Percentiles rank a stretch among this genome's conserved stretches.
Evolutionary conservation across 129 eudicot species (phyloP).

Genomic region (Erigeron canadensis): DNA sequence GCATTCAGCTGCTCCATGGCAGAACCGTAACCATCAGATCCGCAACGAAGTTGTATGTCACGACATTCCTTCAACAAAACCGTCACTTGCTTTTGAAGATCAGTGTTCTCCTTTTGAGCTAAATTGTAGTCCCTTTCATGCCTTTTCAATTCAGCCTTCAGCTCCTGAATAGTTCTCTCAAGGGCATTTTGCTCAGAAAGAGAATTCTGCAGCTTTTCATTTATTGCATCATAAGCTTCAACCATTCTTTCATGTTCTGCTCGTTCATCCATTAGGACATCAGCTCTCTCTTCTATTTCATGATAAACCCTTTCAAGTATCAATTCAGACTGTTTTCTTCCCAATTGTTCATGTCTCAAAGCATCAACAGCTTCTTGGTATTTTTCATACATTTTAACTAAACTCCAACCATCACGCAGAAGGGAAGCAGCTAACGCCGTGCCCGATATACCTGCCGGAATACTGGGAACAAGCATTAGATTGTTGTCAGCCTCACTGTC

Average conservation of each 20-base stretch:
- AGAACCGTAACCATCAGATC: slow-evolving; percentile 30
- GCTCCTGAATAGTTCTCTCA: slow-evolving; percentile 63
- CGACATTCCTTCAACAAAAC: slow-evolving; percentile 88
- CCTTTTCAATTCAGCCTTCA: slow-evolving; percentile 79
- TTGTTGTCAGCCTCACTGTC: slow-evolving; percentile 39
- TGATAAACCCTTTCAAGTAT: slow-evolving; percentile 70
- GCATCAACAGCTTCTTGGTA: slow-evolving; percentile 98
- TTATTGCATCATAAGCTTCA: slow-evolving; percentile 68
- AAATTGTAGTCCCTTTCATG: slow-evolving; percentile 61
- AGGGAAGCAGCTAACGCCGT: slow-evolving; percentile 98
- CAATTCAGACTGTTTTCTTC: slow-evolving; percentile 78
- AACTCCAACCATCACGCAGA: slow-evolving; percentile 96
- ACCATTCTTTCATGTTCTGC: slow-evolving; percentile 84
- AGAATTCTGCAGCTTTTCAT: slow-evolving; percentile 70
- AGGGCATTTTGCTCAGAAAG: slow-evolving; percentile 56
- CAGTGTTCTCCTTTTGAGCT: slow-evolving; percentile 65
- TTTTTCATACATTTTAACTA: slow-evolving; percentile 82
- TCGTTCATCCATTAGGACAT: slow-evolving; percentile 77
- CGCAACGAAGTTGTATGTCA: slow-evolving; percentile 83
- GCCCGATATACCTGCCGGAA: slow-evolving; percentile 86
- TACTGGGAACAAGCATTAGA: slow-evolving; percentile 59
- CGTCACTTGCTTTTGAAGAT: slow-evolving; percentile 82
- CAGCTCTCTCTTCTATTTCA: slow-evolving; percentile 92
- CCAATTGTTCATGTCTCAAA: slow-evolving; percentile 81
- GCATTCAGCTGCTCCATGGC: slow-evolving; percentile 28